phyloP scores from a whole-genome alignment of 257 asterid genomes.

The Mitragyna speciosa region DNA sequence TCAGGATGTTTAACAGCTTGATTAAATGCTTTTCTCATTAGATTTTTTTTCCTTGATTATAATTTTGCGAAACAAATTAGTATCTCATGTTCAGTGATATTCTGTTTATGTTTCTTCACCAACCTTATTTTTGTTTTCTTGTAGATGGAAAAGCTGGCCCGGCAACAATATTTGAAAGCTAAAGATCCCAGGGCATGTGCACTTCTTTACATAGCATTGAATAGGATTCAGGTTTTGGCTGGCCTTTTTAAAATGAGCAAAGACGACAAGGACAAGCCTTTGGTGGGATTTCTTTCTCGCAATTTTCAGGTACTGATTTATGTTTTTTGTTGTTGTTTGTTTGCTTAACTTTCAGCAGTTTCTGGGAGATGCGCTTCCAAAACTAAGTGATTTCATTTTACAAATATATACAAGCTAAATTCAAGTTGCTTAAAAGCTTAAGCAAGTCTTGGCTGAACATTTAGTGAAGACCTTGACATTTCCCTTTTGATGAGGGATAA shows the following conservation, averaged over 20 bases:
- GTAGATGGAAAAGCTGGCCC: constrained; percentile 95
- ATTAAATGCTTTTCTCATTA: not conserved
- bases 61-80: too few relatives aligned
- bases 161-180: constrained; percentile 73
- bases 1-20: not conserved
- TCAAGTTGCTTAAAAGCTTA: not conserved
- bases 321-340: not conserved
- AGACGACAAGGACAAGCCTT: constrained; percentile 87
- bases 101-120: not conserved
- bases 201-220: constrained; percentile 84
- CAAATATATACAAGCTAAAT: not conserved
- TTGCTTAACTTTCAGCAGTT: not conserved
- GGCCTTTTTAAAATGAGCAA: constrained; percentile 95
- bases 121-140: constrained; percentile 24
- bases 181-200: constrained; percentile 93
- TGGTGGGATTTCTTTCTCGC: constrained; percentile 79
- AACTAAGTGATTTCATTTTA: constrained; percentile 3
- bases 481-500: not conserved
- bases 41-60: not conserved
- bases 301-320: constrained; percentile 74
- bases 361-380: not conserved
- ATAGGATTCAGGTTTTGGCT: constrained; percentile 90
- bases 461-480: not conserved
- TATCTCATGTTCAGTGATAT: too few relatives aligned
- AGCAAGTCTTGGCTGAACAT: not conserved